phyloP scores from a whole-genome alignment of 2,329 filamentous ascomycete genomes.

The Lachnellula subtilissima region DNA sequence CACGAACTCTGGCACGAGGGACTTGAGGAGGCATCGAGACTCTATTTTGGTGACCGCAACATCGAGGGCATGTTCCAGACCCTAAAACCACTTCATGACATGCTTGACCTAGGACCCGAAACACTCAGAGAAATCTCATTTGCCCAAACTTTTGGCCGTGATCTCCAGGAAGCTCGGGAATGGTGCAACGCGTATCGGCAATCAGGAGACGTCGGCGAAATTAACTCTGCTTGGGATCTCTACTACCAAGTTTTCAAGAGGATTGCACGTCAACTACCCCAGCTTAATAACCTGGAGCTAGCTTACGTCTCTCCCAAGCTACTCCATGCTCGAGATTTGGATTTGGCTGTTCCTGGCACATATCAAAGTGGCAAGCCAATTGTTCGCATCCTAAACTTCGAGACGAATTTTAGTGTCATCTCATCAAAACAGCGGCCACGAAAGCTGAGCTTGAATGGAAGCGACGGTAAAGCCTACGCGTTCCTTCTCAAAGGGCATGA shows the following conservation, averaged over 20 bases:
- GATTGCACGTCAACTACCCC: conserved; percentile 87
- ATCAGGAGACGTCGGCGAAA: conserved; percentile 85
- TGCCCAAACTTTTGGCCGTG: conserved; percentile 92
- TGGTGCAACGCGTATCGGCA: conserved; percentile 92
- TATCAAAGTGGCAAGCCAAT: conserved; percentile 76
- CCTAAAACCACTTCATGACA: conserved; percentile 83
- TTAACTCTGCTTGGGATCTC: conserved; percentile 98
- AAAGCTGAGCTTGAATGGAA: conserved; percentile 82
- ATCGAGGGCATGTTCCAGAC: conserved; percentile 96
- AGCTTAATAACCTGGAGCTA: conserved; percentile 86
- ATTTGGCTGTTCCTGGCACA: conserved; percentile 92
- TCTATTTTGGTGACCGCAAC: conserved; percentile 97
- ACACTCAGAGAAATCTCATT: conserved; percentile 96
- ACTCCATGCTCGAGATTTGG: conserved; percentile 76
- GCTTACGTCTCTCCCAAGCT: conserved; percentile 96
- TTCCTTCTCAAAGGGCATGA: conserved; percentile 98
- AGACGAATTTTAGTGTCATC: conserved; percentile 85
- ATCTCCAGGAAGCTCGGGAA: conserved; percentile 88
- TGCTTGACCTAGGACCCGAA: conserved; percentile 85
- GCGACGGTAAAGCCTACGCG: conserved; percentile 80
- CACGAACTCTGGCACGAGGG: conserved; percentile 99
- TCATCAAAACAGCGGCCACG: conserved; percentile 94
- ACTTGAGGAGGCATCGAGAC: conserved; percentile 87
- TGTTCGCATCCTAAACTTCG: conserved; percentile 83
- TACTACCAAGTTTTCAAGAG: conserved; percentile 98